Base-by-base conservation (phyloP, 371 early-diverging fungal genomes). In the Lichtheimia corymbifera region DNA sequence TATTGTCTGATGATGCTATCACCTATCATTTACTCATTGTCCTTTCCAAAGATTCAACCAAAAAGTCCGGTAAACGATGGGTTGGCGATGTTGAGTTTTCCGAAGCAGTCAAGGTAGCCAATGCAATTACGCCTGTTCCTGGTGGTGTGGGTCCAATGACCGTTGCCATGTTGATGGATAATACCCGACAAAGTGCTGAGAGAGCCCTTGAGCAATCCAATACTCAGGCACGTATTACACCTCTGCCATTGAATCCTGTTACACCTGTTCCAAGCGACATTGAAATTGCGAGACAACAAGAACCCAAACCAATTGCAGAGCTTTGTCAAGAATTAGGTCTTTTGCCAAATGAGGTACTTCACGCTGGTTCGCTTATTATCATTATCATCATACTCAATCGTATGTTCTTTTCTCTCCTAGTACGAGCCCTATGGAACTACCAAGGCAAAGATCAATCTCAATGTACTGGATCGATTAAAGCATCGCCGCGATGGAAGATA, bases 121-220 rank as follows among this genome's bases (percentile, higher is more conserved):
- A 88, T 9, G 81, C 82, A 45, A 93, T 95, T 68, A 95, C 96
- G 0, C 95, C 97, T 4, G 97, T 97, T 20, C 97, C 97, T 24
- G 97, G 97, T 14, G 97, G 96, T 58, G 96, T 96, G 13, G 97
- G 96, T 0, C 97, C 97, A 6, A 95, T 97, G 96, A 96, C 97
- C 5, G 96, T 97, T 12, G 94, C 93, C 50, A 95, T 97, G 95
- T 78, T 97, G 24, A 76, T 97, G 79, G 76, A 88, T 49, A 97
- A 97, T 79, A 91, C 91, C 0, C 73, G 90, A 0, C 61, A 82
- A 40, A 85, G 90, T 47, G 93, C 93, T 28, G 82, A 87, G 66
- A 82, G 68, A 15, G 57, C 58, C 57, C 53, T 68, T 7, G 55
- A 47, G 22, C 18, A 47, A 69, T 15, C 75, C 79, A 20, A 72